Percentiles rank a stretch among this genome's conserved stretches.
Evolutionary conservation across 495 filamentous ascomycete species (phyloP).

Genomic region (Penicillium argentinense): DNA sequence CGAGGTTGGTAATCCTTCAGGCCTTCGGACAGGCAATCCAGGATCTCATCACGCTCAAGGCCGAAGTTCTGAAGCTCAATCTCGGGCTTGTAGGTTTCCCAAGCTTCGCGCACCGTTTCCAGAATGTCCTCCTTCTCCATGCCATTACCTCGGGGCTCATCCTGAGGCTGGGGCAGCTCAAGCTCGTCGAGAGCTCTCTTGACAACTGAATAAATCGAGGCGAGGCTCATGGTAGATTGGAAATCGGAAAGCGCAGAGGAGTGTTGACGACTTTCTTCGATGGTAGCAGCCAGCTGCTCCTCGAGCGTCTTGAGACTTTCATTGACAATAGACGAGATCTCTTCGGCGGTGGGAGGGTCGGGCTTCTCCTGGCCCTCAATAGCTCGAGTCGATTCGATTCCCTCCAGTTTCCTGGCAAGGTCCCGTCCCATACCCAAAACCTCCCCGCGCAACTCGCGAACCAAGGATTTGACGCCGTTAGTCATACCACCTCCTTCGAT

Average conservation of each 20-base stretch:
- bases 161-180: conserved; percentile 39
- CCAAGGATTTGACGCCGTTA: conserved; percentile 83
- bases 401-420: conserved; percentile 78
- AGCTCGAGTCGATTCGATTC: conserved; percentile 48
- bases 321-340: conserved; percentile 75
- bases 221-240: conserved; percentile 60
- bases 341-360: conserved; percentile 55
- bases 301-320: conserved; percentile 77
- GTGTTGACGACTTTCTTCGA: conserved; percentile 72
- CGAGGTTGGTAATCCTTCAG: conserved; percentile 70
- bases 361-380: conserved; percentile 41
- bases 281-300: conserved; percentile 71
- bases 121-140: conserved; percentile 79
- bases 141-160: conserved; percentile 32
- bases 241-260: conserved; percentile 53
- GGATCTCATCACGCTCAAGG: conserved; percentile 82
- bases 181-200: conserved; percentile 72
- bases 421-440: conserved; percentile 92
- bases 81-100: conserved; percentile 89
- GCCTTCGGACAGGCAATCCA: conserved; percentile 80
- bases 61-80: conserved; percentile 88
- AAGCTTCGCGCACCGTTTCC: conserved; percentile 80
- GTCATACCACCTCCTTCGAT: conserved; percentile 81
- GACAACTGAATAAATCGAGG: conserved; percentile 79
- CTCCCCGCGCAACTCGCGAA: conserved; percentile 86